phyloP scores from a whole-genome alignment of 2,329 filamentous ascomycete species.

The Fusarium fujikuroi region DNA sequence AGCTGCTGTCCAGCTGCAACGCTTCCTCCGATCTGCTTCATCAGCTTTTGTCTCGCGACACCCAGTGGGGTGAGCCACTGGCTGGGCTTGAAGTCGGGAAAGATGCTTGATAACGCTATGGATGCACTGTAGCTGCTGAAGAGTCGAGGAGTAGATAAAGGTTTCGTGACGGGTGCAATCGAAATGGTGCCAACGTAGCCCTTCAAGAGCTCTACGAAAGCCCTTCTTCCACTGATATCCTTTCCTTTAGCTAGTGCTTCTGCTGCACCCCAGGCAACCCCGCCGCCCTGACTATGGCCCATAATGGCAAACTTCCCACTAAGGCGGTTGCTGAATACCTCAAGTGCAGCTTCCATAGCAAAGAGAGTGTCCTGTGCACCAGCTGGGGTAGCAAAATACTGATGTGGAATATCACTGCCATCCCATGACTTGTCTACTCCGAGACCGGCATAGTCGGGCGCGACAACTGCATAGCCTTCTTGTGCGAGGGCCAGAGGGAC shows the following conservation, averaged over 20 bases:
- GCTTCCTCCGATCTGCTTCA: constrained; percentile 9
- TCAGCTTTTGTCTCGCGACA: constrained; percentile 2
- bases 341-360: constrained; percentile 54
- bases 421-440: constrained; percentile 51
- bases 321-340: constrained; percentile 51
- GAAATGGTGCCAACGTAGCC: constrained; percentile 27
- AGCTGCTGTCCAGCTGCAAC: background rate
- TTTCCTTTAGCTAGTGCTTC: constrained; percentile 43
- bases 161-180: constrained; percentile 10
- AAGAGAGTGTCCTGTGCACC: constrained; percentile 57
- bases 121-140: constrained; percentile 3
- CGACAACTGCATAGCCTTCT: constrained; percentile 57
- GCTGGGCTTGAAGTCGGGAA: constrained; percentile 16
- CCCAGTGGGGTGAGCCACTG: constrained; percentile 30
- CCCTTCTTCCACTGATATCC: background rate
- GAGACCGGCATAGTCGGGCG: constrained; percentile 57
- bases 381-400: constrained; percentile 52
- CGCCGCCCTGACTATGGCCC: constrained; percentile 60
- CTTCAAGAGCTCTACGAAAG: background rate
- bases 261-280: constrained; percentile 51
- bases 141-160: background rate
- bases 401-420: constrained; percentile 52
- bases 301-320: constrained; percentile 54
- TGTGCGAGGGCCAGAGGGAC: constrained; percentile 52
- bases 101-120: background rate